Conservation (phyloP, 148 eudicot species). For the Chenopodium album region DNA sequence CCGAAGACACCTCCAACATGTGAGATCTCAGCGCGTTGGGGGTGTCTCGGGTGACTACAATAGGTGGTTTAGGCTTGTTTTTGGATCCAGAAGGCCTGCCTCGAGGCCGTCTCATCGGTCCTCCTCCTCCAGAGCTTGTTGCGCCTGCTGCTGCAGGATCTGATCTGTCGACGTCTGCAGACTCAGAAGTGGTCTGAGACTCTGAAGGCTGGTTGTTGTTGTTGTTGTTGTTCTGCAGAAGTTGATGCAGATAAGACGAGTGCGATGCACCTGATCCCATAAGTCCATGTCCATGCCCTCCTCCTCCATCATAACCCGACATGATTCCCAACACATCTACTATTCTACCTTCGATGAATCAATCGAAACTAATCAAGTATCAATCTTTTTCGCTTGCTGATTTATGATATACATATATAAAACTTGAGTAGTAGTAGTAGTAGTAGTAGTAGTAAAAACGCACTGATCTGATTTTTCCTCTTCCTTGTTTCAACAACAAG, state of each 20-base stretch:
- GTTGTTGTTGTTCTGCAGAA: constrained; percentile 1
- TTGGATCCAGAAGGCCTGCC: constrained; percentile 43
- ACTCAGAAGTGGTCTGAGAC: constrained; percentile 27
- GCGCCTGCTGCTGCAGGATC: constrained; percentile 15
- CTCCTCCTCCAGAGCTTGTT: constrained; percentile 15
- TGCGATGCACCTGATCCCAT: constrained; percentile 13
- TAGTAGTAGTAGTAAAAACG: too few species aligned
- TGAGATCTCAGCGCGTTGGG: constrained; percentile 42
- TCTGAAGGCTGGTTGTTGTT: constrained; percentile 11
- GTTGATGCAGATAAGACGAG: constrained; percentile 20
- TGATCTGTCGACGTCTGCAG: constrained; percentile 17
- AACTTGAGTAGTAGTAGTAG: too few species aligned
- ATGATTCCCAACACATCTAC: constrained; percentile 19
- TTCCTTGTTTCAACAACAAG: neutral
- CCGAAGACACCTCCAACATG: constrained; percentile 36
- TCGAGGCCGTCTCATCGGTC: constrained; percentile 30
- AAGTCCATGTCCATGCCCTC: constrained; percentile 5
- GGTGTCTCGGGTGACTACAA: constrained; percentile 36
- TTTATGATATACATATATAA: neutral
- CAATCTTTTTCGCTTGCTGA: neutral
- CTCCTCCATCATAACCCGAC: constrained; percentile 26
- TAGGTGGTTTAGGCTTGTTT: constrained; percentile 40
- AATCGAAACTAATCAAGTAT: too few species aligned
- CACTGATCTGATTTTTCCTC: neutral
- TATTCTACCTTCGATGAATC: neutral